Base-by-base conservation (phyloP, 495 filamentous ascomycete species). In the Jackrogersella multiformis region DNA sequence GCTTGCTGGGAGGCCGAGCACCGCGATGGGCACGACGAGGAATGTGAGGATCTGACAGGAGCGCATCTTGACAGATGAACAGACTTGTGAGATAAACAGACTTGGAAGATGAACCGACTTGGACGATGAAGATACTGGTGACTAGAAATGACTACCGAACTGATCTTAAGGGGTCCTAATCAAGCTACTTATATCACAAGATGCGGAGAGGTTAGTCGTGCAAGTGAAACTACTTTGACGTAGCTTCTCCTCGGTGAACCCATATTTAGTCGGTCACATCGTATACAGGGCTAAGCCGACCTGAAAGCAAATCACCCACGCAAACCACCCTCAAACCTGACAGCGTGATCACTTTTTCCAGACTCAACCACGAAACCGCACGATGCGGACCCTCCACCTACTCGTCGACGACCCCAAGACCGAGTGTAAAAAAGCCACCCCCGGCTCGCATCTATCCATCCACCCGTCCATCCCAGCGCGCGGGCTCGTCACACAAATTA, bases 401-500 rank as follows among this genome's bases (percentile, higher is more conserved):
- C 44, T 58, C 36, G 44, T 56, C 51, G 36, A 39, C 7, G 18
- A 30, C 49, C 49, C 49, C 20, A 34, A 21, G 32, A 36, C 46
- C 46, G n/a, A n/a, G n/a, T n/a, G n/a, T 26, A 24, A 16, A 16
- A 1, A 13, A 6, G 28, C 1, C 6, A 6, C n/a, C 57, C 57
- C 45, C n/a, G 34, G 57, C 16, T 52, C 36, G 26, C 45, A n/a
- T n/a, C n/a, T n/a, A n/a, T n/a, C n/a, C n/a, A n/a, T n/a, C n/a
- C n/a, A n/a, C 26, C 26, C 26, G 26, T 3, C 26, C 26, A 42
- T 42, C 10, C 53, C 35, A 65, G 26, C 20, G 61, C 61, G 53
- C 61, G 61, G 28, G 20, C n/a, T 58, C 61, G 38, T 65, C 61
- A 65, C 61, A 58, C 45, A 44, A 57, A 41, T 30, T 34, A 51